phyloP scores from a whole-genome alignment of 257 asterid genomes.

The Salvia splendens region DNA sequence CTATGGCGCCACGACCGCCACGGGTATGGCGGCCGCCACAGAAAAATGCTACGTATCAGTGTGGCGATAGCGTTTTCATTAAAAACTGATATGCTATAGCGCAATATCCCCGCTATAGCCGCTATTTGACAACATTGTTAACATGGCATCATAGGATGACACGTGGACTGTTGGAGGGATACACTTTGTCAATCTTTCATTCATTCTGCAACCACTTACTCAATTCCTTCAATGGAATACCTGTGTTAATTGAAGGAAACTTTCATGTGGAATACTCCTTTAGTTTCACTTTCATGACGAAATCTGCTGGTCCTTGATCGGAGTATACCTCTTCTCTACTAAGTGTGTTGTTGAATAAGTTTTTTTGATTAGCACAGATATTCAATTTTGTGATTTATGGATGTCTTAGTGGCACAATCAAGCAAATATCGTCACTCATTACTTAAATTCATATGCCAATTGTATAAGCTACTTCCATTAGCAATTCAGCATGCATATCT shows the following conservation, averaged over 20 bases:
- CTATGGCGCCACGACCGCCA: no score
- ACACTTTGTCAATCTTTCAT: background rate
- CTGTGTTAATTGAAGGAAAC: background rate
- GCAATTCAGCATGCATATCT: background rate
- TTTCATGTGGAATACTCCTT: background rate
- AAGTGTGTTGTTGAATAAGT: background rate
- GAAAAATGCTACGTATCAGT: no score
- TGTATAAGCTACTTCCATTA: background rate
- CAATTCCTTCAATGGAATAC: background rate
- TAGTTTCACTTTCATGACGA: background rate
- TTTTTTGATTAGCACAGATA: background rate
- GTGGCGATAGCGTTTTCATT: no score
- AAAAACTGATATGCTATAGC: no score
- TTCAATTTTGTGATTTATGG: background rate
- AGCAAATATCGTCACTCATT: background rate
- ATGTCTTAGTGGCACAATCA: background rate
- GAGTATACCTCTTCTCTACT: background rate
- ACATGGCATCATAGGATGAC: background rate
- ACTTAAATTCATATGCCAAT: background rate
- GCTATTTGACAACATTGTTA: no score
- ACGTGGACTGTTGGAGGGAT: background rate
- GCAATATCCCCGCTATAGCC: no score
- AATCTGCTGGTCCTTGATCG: background rate
- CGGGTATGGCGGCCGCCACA: no score
- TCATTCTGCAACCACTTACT: background rate